Evolutionary conservation across 2,329 filamentous ascomycete genomes (phyloP).

Genomic region (Cercospora canescens): DNA sequence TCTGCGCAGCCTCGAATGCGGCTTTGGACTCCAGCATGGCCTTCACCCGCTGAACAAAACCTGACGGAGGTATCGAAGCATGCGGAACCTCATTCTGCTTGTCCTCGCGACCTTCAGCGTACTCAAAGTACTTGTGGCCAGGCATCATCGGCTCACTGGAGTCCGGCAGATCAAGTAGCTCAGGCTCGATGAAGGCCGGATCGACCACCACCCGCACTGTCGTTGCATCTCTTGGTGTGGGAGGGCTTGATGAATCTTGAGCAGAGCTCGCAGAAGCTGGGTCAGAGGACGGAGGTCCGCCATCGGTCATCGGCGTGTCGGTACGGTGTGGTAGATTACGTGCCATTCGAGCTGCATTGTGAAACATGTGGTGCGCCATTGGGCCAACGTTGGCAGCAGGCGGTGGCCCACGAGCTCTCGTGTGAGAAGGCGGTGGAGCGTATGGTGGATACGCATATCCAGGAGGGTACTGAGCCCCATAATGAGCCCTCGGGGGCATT

Average conservation of each 20-base stretch:
- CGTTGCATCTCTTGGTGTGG: constrained; percentile 43
- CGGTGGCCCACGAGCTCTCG: constrained; percentile 27
- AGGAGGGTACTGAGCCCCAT: constrained; percentile 24
- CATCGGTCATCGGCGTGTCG: constrained; percentile 40
- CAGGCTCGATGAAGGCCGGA: constrained; percentile 38
- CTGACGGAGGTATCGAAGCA: constrained; percentile 37
- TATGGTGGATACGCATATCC: constrained; percentile 26
- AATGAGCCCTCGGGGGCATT: constrained; percentile 15
- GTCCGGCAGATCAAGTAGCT: constrained; percentile 35
- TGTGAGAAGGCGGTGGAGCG: constrained; percentile 22
- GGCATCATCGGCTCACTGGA: constrained; percentile 38
- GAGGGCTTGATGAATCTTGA: constrained; percentile 39
- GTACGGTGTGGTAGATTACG: constrained; percentile 34
- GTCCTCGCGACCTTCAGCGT: constrained; percentile 37
- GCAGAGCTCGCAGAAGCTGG: constrained; percentile 41
- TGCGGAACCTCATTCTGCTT: constrained; percentile 34
- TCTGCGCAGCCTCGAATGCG: constrained; percentile 29
- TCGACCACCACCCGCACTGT: constrained; percentile 39
- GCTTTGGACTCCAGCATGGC: constrained; percentile 44
- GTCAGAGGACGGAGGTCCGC: constrained; percentile 46
- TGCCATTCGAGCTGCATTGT: constrained; percentile 36
- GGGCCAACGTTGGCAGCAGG: constrained; percentile 25
- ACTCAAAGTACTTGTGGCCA: constrained; percentile 37
- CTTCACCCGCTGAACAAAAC: constrained; percentile 45
- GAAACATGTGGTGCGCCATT: constrained; percentile 36